These are phyloP conservation scores for Ophiostoma ulmi DNA, from an alignment of 2,329 filamentous ascomycete genomes.

Conservation along the genomic window DNA sequence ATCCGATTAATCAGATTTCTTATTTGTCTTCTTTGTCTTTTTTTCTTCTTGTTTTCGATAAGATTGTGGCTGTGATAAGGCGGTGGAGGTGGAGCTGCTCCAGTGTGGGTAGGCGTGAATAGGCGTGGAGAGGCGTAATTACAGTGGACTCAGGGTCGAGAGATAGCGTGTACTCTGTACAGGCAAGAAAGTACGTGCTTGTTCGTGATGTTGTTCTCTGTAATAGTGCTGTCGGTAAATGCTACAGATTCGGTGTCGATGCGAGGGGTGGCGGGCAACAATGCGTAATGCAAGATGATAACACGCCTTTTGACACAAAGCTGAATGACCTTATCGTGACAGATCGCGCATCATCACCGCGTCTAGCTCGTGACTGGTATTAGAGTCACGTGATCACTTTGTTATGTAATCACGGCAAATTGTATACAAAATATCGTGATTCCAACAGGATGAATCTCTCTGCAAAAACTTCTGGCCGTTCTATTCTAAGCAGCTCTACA, in stretches of 20 bases:
- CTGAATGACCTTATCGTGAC: conserved; percentile 22
- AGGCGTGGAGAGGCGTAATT: neutral
- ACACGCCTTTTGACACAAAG: neutral
- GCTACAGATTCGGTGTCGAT: neutral
- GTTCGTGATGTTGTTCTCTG: neutral
- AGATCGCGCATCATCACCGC: conserved; percentile 4
- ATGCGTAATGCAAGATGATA: conserved; percentile 12
- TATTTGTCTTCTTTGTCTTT: neutral
- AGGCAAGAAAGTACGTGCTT: neutral
- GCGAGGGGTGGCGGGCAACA: conserved; percentile 13
- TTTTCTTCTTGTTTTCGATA: neutral
- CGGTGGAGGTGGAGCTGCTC: conserved; percentile 11
- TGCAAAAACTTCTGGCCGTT: neutral
- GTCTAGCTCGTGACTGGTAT: conserved; percentile 2
- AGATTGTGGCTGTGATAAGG: conserved; percentile 1
- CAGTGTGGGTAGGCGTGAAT: neutral
- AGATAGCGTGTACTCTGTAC: neutral
- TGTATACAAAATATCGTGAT: too few relatives aligned
- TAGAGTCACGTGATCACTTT: neutral
- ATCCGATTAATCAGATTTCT: neutral
- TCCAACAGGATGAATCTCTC: neutral
- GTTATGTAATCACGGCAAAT: neutral
- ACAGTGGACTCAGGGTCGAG: neutral
- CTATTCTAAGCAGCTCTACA: neutral
- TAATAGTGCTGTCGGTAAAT: neutral